These are phyloP conservation scores for Talaromyces thailandensis DNA, from an alignment of 495 filamentous ascomycete species.

Conservation along the genomic window DNA sequence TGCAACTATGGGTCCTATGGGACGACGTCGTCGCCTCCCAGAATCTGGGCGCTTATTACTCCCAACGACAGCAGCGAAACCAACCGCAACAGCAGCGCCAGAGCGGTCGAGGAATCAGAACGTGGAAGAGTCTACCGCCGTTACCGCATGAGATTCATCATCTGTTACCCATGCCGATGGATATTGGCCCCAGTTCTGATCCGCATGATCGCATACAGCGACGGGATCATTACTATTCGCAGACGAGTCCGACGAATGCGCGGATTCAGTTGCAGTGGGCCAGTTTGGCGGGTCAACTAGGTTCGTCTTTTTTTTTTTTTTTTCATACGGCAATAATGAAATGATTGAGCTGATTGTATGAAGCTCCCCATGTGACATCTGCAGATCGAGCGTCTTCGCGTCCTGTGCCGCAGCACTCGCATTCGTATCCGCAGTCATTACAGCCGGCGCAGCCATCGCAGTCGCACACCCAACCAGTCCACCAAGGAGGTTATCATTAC, in stretches of 20 bases:
- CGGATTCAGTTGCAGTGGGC: constrained; percentile 1
- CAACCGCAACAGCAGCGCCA: not conserved
- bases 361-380: not conserved
- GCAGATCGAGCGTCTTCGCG: not conserved
- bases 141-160: constrained; percentile 3
- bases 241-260: not conserved
- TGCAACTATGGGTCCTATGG: constrained; percentile 11
- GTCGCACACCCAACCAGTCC: not conserved
- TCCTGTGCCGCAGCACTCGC: not conserved
- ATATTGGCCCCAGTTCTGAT: not conserved
- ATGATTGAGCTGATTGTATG: not conserved
- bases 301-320: not conserved
- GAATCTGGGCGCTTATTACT: not conserved
- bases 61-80: not conserved
- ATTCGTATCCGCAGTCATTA: not conserved
- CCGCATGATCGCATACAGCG: not conserved
- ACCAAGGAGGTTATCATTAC: not conserved
- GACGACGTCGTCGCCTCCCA: not conserved
- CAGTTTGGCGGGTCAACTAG: constrained; percentile 1
- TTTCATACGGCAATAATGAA: no score
- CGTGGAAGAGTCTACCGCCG: constrained; percentile 3
- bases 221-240: not conserved
- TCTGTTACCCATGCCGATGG: not conserved
- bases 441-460: not conserved
- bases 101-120: not conserved